These are phyloP conservation scores for Zasmidium citrigriseum DNA, from an alignment of 2,329 filamentous ascomycete species.

Conservation along the genomic window DNA sequence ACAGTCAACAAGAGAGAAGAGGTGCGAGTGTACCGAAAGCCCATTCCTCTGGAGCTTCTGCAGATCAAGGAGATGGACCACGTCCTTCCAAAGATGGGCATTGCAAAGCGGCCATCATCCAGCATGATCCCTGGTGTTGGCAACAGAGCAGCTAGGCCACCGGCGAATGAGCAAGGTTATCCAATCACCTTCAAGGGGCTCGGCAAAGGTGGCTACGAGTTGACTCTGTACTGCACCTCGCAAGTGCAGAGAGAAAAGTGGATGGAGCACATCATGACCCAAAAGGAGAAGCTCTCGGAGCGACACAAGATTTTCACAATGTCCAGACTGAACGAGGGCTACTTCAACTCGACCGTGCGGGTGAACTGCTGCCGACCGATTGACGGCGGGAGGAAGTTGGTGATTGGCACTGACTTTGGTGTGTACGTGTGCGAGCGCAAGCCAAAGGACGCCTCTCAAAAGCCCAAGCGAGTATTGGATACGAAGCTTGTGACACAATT, in stretches of 20 bases:
- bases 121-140: constrained; percentile 68
- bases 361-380: constrained; percentile 95
- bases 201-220: constrained; percentile 91
- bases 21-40: constrained; percentile 90
- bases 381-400: constrained; percentile 90
- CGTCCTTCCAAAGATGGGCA: constrained; percentile 76
- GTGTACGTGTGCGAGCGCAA: constrained; percentile 91
- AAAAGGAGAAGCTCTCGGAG: constrained; percentile 83
- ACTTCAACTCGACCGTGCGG: constrained; percentile 84
- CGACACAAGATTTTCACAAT: constrained; percentile 71
- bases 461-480: constrained; percentile 83
- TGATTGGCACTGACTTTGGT: constrained; percentile 91
- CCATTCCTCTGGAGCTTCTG: constrained; percentile 89
- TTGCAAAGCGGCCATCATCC: constrained; percentile 83
- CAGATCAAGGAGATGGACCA: constrained; percentile 98
- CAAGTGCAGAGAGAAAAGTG: constrained; percentile 90
- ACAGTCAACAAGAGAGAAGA: constrained; percentile 91
- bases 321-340: constrained; percentile 74
- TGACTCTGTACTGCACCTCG: constrained; percentile 84
- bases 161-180: constrained; percentile 71
- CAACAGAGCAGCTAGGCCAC: constrained; percentile 52
- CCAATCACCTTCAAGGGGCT: constrained; percentile 96
- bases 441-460: constrained; percentile 72
- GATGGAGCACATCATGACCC: constrained; percentile 91
- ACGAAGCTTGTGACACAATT: constrained; percentile 87